These are phyloP conservation scores for Paecilomyces dactylethromorphus DNA, from an alignment of 2,329 filamentous ascomycete species.

Conservation along the genomic window DNA sequence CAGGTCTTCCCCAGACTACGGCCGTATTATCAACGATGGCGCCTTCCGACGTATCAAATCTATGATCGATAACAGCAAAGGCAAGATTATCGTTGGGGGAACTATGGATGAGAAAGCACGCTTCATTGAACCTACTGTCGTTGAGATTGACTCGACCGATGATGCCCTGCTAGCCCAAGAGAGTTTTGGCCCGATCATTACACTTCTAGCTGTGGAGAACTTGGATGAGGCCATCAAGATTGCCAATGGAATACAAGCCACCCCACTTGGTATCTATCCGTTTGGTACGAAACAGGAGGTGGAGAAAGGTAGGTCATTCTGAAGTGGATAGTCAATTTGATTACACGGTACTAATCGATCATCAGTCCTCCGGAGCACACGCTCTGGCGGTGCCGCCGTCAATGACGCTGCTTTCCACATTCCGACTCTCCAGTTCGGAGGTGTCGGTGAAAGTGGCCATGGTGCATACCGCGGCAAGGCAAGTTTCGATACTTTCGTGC, in stretches of 20 bases:
- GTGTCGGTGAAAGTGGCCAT: constrained; percentile 70
- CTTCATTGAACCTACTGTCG: constrained; percentile 88
- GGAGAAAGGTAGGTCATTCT: constrained; percentile 54
- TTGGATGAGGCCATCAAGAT: constrained; percentile 81
- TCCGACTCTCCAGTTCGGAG: constrained; percentile 70
- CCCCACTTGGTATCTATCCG: constrained; percentile 74
- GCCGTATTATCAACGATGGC: constrained; percentile 70
- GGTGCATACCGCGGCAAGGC: constrained; percentile 72
- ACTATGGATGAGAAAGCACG: constrained; percentile 70
- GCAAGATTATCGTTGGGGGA: constrained; percentile 82
- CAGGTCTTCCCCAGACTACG: constrained; percentile 69
- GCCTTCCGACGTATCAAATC: constrained; percentile 80
- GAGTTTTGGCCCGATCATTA: constrained; percentile 88
- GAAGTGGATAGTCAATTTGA: neutral
- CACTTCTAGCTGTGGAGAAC: constrained; percentile 68
- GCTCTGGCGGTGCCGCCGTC: constrained; percentile 59
- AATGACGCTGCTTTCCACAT: constrained; percentile 64
- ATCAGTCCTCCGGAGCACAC: constrained; percentile 54
- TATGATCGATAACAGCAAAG: constrained; percentile 78
- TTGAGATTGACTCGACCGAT: constrained; percentile 68
- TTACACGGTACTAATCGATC: constrained; percentile 1
- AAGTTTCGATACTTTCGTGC: constrained; percentile 57
- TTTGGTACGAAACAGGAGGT: constrained; percentile 79
- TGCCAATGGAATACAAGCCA: constrained; percentile 73
- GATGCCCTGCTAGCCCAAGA: constrained; percentile 78